Evolutionary conservation across 192 early-diverging fungal species (phyloP).

Genomic region (Irineochytrium annulatum): DNA sequence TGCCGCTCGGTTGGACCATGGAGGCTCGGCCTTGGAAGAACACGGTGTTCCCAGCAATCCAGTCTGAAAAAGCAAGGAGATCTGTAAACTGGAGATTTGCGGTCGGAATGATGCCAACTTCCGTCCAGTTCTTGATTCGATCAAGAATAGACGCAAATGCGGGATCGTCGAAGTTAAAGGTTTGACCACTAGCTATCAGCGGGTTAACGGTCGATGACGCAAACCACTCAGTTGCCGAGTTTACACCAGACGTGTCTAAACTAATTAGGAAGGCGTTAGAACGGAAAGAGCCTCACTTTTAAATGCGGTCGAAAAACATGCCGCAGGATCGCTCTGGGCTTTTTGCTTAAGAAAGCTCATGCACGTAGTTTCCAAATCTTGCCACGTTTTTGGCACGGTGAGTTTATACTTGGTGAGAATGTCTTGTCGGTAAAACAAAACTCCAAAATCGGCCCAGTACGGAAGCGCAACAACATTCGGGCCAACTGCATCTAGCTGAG

Average conservation of each 20-base stretch:
- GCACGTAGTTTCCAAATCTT: too few species aligned
- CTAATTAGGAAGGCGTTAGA: background rate
- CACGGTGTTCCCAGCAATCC: background rate
- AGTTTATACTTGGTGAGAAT: too few species aligned
- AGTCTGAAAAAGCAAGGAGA: background rate
- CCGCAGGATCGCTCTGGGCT: too few species aligned
- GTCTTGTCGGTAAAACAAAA: too few species aligned
- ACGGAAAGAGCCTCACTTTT: too few species aligned
- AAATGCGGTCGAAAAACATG: too few species aligned
- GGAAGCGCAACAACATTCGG: background rate
- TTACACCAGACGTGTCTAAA: background rate
- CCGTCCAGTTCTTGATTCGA: background rate
- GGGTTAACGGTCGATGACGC: background rate
- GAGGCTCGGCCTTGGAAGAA: constrained; percentile 5
- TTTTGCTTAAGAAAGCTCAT: too few species aligned
- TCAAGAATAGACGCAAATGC: background rate
- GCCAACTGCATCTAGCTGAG: background rate
- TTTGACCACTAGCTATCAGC: background rate
- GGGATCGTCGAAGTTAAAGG: constrained; percentile 2
- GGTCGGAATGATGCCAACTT: background rate
- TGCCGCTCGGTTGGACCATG: background rate
- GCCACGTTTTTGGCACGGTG: too few species aligned
- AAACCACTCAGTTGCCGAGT: background rate
- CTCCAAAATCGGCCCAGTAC: background rate
- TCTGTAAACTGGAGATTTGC: too few species aligned